Base-by-base conservation (phyloP, 495 filamentous ascomycete species). In the Ramalina peruviana region DNA sequence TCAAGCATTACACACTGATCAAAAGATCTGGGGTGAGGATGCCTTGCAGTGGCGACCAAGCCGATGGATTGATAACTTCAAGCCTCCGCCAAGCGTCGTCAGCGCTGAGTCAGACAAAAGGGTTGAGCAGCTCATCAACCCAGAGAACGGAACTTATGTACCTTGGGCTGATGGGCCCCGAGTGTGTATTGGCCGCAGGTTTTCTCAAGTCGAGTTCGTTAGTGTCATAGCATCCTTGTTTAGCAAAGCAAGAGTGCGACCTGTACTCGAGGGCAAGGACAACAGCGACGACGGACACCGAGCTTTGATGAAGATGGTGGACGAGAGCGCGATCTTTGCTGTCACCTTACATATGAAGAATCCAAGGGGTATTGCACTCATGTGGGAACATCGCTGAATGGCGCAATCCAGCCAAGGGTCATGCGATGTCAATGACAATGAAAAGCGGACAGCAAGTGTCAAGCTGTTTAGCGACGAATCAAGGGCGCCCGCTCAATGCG, bases 201-300 rank as follows among this genome's bases (percentile, higher is more conserved):
- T 90, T 47, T 80, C 84, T 1, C 80, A 86, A 60, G 83, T 86
- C 17, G 82, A 90, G 62, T 66, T 88, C 53, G 68, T 81, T n/a
- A 78, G 76, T 0, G 78, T 74, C 17, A 57, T 90, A 19, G 73
- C 81, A 1, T 72, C 77, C 10, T 64, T 88, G 7, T 82, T 87
- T 49, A 68, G 73, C 47, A 63, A 71, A 30, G 82, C 79, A 61
- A 78, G 71, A 52, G 67, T 87, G 11, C 79, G 85, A 64, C 69
- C 88, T 43, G 80, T 72, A 1, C 74, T 85, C 15, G 69, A 76
- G 36, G 68, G 74, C 48, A 79, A 69, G 65, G 75, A 73, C 27
- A 40, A 54, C 27, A 49, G 49, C 16, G 56, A 20, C 27, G 46
- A 46, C 11, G 56, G 42, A 10, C 51, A 21, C 25, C 49, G 26